These are phyloP conservation scores for Xenoacremonium recifei DNA, from an alignment of 2,329 filamentous ascomycete species.

Conservation along the genomic window DNA sequence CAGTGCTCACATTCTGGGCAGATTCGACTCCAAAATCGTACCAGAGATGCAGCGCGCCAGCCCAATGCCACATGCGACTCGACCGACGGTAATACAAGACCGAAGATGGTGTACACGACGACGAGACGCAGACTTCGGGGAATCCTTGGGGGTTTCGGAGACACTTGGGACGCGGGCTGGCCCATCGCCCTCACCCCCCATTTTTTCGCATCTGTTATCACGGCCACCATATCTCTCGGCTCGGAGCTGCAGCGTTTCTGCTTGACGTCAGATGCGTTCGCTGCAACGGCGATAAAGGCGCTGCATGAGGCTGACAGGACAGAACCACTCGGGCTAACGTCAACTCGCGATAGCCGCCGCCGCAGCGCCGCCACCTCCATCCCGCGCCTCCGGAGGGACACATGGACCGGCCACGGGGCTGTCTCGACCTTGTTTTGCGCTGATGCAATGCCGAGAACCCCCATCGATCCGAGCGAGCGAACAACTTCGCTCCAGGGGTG, in stretches of 20 bases:
- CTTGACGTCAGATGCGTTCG: slow-evolving; percentile 27
- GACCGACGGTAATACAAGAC: slow-evolving; percentile 1
- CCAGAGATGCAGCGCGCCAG: neutral
- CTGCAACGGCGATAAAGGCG: slow-evolving; percentile 13
- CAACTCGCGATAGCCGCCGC: neutral
- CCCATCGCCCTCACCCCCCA: too few relatives aligned
- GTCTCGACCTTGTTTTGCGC: slow-evolving; percentile 13
- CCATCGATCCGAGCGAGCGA: slow-evolving; percentile 22
- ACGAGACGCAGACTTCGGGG: neutral
- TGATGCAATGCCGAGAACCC: slow-evolving; percentile 21
- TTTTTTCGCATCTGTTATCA: too few relatives aligned
- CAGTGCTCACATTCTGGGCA: neutral
- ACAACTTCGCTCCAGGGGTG: too few relatives aligned
- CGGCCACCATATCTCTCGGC: too few relatives aligned
- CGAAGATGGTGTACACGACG: slow-evolving; percentile 3
- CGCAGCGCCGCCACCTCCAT: too few relatives aligned
- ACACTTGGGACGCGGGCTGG: neutral
- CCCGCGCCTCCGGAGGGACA: neutral
- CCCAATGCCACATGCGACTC: neutral
- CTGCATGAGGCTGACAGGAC: too few relatives aligned
- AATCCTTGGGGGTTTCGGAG: neutral
- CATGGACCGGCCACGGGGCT: slow-evolving; percentile 17
- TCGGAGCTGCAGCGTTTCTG: slow-evolving; percentile 5
- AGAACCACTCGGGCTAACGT: too few relatives aligned
- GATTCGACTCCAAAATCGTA: neutral